Evolutionary conservation across 1,284 basidiomycete species (phyloP), one percentile per base, ranked within the genome.

Genomic region (Veloporphyrellus conicus): DNA sequence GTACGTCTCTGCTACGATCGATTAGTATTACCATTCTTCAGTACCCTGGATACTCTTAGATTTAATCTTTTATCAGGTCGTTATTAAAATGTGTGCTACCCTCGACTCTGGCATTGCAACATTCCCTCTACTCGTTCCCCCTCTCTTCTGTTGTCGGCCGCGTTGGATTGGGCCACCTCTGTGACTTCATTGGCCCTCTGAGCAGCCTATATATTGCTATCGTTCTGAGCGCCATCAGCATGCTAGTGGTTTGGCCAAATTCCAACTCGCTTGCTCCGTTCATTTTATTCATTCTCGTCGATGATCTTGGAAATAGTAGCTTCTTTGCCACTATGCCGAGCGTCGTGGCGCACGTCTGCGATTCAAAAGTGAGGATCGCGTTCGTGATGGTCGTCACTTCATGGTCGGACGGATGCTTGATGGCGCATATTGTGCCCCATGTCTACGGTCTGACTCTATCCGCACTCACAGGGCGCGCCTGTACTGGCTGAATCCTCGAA

Each of bases 281-380:
- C 39, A 44, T 61, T 5, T 33, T 62, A 19, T 66, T 71, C 48
- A 52, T 63, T 32, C 37, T 62, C 12, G 38, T 66, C 44, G 66
- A 59, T 33, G 62, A 64, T 19, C n/a, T 55, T 10, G 63, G 65
- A 28, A 66, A 64, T 33, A 61, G 63, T n/a, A 66, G 59, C 3
- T 69, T 68, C 50, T 67, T 68, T 50, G 59, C 65, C n/a, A 63
- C 62, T 1, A 63, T 66, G 54, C 68, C 68, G 1, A 63, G 57
- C 3, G 67, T 68, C 19, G 55, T 69, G 1, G 59, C 58, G 2
- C 50, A 61, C 22, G 36, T 65, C 8, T 70, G 66, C 39, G 60
- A 57, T 11, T 38, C 54, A 14, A 59, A 63, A 16, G 47, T 63
- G 11, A 48, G 60, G 16, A 49, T 59, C 15, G 66, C 62, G 1